These are phyloP conservation scores for Petunia hybrid DNA, from an alignment of 305 asterid genomes.

Conservation along the genomic window DNA sequence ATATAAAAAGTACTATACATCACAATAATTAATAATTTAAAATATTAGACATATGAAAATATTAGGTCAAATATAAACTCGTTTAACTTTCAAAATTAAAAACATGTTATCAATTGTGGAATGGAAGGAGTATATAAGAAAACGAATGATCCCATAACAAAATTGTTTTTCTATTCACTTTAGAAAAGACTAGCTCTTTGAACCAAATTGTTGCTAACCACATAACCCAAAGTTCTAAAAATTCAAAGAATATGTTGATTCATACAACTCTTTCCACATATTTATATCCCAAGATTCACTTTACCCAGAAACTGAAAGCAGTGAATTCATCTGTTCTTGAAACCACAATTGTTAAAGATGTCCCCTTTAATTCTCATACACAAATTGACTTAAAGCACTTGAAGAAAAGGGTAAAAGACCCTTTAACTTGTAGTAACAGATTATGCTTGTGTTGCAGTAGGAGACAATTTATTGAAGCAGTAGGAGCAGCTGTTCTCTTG, in stretches of 20 bases:
- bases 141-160: no score
- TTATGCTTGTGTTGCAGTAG: slow-evolving; percentile 65
- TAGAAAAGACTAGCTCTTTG: neutral
- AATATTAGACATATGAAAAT: no score
- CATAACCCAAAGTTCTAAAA: neutral
- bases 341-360: slow-evolving; percentile 40
- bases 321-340: slow-evolving; percentile 24
- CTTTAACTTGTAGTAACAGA: slow-evolving; percentile 36
- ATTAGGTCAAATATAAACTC: no score
- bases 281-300: slow-evolving; percentile 28
- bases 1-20: no score
- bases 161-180: no score
- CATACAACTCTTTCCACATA: neutral
- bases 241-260: slow-evolving; percentile 23
- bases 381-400: slow-evolving; percentile 39
- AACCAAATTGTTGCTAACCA: neutral
- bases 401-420: slow-evolving; percentile 37
- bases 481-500: slow-evolving; percentile 50
- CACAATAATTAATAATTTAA: no score
- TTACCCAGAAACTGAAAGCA: slow-evolving; percentile 21
- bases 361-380: slow-evolving; percentile 35
- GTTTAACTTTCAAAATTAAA: no score
- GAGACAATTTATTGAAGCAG: slow-evolving; percentile 60
- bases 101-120: no score
- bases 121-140: no score